These are phyloP conservation scores for Boletus rufocinnamomeus DNA, from an alignment of 768 basidiomycete species.

Conservation along the genomic window DNA sequence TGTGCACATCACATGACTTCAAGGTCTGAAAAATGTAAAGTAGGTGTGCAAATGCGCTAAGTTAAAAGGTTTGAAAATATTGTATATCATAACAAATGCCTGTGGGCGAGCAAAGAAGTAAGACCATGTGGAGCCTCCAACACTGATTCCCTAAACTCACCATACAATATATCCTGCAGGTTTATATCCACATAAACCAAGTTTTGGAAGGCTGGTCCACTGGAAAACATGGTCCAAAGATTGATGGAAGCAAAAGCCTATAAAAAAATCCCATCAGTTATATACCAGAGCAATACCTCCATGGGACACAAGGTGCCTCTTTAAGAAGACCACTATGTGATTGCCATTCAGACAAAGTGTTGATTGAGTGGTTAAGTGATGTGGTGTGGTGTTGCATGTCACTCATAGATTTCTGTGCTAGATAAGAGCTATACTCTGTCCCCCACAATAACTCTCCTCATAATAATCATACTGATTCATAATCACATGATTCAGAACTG, in stretches of 20 bases:
- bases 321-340: background rate
- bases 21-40: no score
- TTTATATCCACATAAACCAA: constrained; percentile 29
- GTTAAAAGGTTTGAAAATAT: no score
- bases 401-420: background rate
- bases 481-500: background rate
- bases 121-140: background rate
- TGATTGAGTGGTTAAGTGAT: background rate
- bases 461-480: background rate
- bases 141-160: constrained; percentile 6
- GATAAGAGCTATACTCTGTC: background rate
- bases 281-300: constrained; percentile 8
- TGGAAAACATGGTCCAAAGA: constrained; percentile 18
- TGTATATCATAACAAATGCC: no score
- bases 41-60: no score
- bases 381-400: background rate
- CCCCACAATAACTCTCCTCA: background rate
- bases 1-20: no score
- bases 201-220: constrained; percentile 21
- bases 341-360: background rate
- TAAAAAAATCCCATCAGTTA: background rate
- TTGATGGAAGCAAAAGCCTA: background rate
- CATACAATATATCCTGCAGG: constrained; percentile 29
- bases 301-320: background rate
- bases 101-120: background rate